These are phyloP conservation scores for Cephaloascus fragrans DNA, from an alignment of 805 yeast species.

Conservation along the genomic window DNA sequence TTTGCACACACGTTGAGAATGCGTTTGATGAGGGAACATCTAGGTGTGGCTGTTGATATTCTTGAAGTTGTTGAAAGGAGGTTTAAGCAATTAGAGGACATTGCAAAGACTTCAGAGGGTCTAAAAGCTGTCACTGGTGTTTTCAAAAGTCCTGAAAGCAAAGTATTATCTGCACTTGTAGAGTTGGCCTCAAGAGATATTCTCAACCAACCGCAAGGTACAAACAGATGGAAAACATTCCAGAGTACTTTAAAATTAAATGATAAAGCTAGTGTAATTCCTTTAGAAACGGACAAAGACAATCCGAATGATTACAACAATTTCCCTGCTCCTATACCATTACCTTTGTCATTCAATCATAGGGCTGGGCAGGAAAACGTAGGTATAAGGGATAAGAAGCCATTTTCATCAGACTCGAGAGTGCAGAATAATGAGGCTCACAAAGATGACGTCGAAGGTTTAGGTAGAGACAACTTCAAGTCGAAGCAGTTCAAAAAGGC, in stretches of 20 bases:
- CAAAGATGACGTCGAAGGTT: conserved; percentile 64
- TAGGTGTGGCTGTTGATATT: conserved; percentile 87
- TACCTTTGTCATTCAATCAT: conserved; percentile 62
- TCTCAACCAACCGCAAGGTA: conserved; percentile 38
- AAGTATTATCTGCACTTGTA: conserved; percentile 53
- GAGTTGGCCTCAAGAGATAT: conserved; percentile 69
- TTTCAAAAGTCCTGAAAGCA: conserved; percentile 21
- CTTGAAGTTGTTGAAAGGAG: conserved; percentile 74
- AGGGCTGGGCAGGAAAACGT: conserved; percentile 81
- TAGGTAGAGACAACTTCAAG: conserved; percentile 59
- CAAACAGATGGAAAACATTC: conserved; percentile 31
- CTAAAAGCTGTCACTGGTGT: conserved; percentile 33
- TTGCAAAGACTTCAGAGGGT: conserved; percentile 33
- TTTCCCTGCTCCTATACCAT: conserved; percentile 14
- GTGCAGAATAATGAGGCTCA: conserved; percentile 61
- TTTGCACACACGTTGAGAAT: conserved; percentile 86
- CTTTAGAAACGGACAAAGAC: conserved; percentile 5
- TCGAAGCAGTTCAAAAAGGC: conserved; percentile 34
- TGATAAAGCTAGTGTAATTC: conserved; percentile 10
- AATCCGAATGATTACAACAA: conserved; percentile 13
- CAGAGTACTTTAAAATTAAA: conserved; percentile 9
- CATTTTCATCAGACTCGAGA: conserved; percentile 73
- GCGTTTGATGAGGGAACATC: conserved; percentile 92
- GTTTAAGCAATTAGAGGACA: conserved; percentile 38
- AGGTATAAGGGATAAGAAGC: conserved; percentile 79